Conservation (phyloP, 768 basidiomycete genomes). For the Asterophora lycoperdoides region DNA sequence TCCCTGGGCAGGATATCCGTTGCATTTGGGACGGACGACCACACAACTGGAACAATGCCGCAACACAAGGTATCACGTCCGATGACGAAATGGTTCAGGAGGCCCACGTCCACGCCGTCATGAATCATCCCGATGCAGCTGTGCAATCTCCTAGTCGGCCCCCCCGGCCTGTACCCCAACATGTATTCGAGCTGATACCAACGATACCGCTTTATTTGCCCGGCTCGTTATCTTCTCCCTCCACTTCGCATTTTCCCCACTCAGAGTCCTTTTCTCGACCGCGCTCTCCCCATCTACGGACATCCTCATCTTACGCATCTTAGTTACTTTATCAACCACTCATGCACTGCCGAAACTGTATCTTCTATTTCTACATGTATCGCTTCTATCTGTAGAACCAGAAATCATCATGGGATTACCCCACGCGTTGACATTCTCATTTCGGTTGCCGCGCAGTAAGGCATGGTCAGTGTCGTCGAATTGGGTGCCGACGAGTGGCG, state of each 20-base stretch:
- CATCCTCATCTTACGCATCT: constrained; percentile 14
- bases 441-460: too few species aligned
- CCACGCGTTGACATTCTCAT: too few species aligned
- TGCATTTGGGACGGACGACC: constrained; percentile 88
- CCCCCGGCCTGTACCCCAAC: constrained; percentile 54
- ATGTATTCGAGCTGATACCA: constrained; percentile 76
- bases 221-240: constrained; percentile 51
- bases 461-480: too few species aligned
- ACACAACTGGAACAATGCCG: constrained; percentile 52
- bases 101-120: constrained; percentile 81
- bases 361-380: not conserved
- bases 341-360: constrained; percentile 1
- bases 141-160: constrained; percentile 34
- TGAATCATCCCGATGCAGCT: constrained; percentile 54
- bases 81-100: constrained; percentile 67
- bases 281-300: constrained; percentile 45
- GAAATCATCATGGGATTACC: too few species aligned
- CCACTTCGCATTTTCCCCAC: constrained; percentile 49
- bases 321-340: not conserved
- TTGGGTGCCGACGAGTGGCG: too few species aligned
- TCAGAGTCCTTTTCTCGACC: constrained; percentile 45
- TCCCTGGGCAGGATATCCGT: constrained; percentile 74
- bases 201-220: constrained; percentile 72
- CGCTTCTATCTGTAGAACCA: too few species aligned
- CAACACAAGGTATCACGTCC: constrained; percentile 44